Percentiles rank a stretch among this genome's conserved stretches.
Conservation (phyloP, 305 asterid genomes). For the Lippia alba region DNA sequence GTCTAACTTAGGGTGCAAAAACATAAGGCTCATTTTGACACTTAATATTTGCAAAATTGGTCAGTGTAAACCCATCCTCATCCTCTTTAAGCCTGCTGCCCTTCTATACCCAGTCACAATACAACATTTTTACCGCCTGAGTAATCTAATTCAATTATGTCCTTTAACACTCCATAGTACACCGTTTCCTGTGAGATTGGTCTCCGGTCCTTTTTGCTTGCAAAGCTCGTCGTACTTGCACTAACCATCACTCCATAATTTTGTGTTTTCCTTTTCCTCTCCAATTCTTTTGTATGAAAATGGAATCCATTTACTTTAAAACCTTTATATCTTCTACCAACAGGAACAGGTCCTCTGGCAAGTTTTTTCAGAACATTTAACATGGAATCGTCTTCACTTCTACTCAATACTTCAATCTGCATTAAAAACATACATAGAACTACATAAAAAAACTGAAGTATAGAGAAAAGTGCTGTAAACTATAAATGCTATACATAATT, state of each 20-base stretch:
- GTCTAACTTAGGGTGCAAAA: not conserved
- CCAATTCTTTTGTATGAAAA: not conserved
- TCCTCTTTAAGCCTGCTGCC: too few species aligned
- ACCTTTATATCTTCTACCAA: not conserved
- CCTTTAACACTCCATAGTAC: not conserved
- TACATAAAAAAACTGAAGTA: too few species aligned
- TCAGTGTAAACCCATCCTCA: not conserved
- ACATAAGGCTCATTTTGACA: not conserved
- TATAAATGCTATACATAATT: too few species aligned
- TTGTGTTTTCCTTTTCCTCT: not conserved
- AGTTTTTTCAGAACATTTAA: not conserved
- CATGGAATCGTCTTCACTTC: not conserved
- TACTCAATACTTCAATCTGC: not conserved
- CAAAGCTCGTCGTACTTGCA: not conserved
- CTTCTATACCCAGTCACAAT: not conserved
- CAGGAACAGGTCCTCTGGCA: not conserved
- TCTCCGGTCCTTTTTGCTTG: not conserved
- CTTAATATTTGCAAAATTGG: not conserved
- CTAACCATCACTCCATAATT: not conserved
- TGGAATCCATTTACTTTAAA: not conserved
- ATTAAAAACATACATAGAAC: too few species aligned
- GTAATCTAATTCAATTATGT: not conserved
- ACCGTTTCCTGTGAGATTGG: not conserved
- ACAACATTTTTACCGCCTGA: not conserved
- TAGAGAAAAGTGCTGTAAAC: too few species aligned